These are phyloP conservation scores for Scheffersomyces titani DNA, from an alignment of 1,139 yeast species.

Conservation along the genomic window DNA sequence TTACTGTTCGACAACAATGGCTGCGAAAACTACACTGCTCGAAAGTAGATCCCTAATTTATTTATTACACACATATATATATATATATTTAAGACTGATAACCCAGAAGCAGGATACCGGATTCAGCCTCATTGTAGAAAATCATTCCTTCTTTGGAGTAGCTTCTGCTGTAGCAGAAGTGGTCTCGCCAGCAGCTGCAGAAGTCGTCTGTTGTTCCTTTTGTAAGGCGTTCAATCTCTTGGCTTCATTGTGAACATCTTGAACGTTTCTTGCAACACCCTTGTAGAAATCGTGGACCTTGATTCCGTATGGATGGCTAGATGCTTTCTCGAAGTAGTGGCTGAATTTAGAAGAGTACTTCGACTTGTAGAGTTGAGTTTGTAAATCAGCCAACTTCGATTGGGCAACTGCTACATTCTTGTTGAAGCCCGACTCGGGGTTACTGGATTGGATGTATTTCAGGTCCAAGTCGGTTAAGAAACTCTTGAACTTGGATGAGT, in stretches of 20 bases:
- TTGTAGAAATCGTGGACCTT: conserved; percentile 55
- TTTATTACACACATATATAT: not conserved
- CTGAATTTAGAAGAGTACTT: conserved; percentile 31
- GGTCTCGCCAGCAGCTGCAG: not conserved
- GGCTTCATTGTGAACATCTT: conserved; percentile 73
- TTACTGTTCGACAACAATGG: not conserved
- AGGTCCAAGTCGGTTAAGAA: conserved; percentile 58
- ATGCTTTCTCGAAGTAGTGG: conserved; percentile 52
- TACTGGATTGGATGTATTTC: conserved; percentile 60
- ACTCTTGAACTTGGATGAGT: conserved; percentile 53
- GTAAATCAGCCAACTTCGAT: conserved; percentile 10
- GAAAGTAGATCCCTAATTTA: not conserved
- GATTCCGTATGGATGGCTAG: conserved; percentile 46
- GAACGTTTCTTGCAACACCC: conserved; percentile 55
- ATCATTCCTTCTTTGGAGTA: not conserved
- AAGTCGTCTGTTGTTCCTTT: conserved; percentile 23
- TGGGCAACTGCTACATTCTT: conserved; percentile 14
- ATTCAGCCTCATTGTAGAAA: not conserved
- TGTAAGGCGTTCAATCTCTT: conserved; percentile 64
- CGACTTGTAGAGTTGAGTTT: conserved; percentile 12
- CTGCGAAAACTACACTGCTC: not conserved
- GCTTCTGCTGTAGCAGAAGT: not conserved
- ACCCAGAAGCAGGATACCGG: not conserved
- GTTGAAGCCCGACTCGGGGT: conserved; percentile 35
- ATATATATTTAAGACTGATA: not conserved